Base-by-base conservation (phyloP, 1,284 basidiomycete genomes). In the Malassezia slooffiae region DNA sequence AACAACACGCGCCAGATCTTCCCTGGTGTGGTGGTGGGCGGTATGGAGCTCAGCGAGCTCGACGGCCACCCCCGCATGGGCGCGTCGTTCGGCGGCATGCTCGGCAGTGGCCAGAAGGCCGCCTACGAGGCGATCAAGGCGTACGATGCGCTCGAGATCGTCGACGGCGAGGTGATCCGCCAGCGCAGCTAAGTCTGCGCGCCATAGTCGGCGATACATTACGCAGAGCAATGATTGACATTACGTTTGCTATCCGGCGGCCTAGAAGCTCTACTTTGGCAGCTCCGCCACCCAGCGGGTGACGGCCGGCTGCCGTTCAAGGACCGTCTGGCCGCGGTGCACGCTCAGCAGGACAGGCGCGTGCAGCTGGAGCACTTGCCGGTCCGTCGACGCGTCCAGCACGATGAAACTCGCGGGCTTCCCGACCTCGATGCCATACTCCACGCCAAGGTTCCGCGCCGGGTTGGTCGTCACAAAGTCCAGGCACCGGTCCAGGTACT, bases 21-120 rank as follows among this genome's bases (percentile, higher is more conserved):
- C 29, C 83, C 83, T 7, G 85, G 85, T 6, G 74, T 86, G 43
- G 78, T 86, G 62, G 78, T 57, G 36, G 33, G 55, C 78, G 83
- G 83, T 15, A 86, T 85, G 84, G 84, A 86, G 70, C 74, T 87
- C 20, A 81, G 80, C 16, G 83, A 86, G 70, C 80, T 83, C 62
- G 83, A 86, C 63, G 83, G 83, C 19, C 79, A 79, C 40, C 82
- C 60, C 71, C 76, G 84, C 26, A 83, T 60, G 59, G 61, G 62
- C 34, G 61, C 62, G 13, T 51, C 82, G 7, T 85, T 85, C 58
- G 82, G 82, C 23, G 83, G 80, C 1, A 85, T 85, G 82, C 80
- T 85, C 72, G 80, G 74, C 6, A 81, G 79, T 58, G 83, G 83
- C 12, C 76, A 82, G 64, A 84, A 82, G 63, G 83, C 82, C 16